These are phyloP conservation scores for Colletotrichum agaves DNA, from an alignment of 2,329 filamentous ascomycete species.

Conservation along the genomic window DNA sequence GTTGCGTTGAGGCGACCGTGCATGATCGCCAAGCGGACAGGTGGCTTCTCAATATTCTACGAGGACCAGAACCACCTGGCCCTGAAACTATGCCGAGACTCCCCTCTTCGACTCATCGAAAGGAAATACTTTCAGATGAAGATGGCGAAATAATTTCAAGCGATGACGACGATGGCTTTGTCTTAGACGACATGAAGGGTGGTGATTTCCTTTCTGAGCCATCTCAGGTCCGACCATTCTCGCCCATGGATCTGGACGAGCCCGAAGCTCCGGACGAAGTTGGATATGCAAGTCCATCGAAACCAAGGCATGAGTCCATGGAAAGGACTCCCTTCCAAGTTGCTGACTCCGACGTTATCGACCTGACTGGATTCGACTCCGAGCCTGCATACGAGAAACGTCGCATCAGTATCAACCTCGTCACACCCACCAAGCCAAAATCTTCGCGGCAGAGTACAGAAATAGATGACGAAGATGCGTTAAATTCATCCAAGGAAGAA, in stretches of 20 bases:
- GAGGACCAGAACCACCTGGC: slow-evolving; percentile 54
- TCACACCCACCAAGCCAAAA: slow-evolving; percentile 27
- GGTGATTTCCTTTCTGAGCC: not conserved
- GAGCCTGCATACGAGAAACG: slow-evolving; percentile 4
- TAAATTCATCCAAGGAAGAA: slow-evolving; percentile 9
- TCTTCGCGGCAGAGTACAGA: not conserved
- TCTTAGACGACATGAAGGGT: slow-evolving; percentile 51
- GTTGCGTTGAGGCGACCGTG: slow-evolving; percentile 72
- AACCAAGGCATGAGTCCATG: not conserved
- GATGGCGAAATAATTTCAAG: slow-evolving; percentile 64
- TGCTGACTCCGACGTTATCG: slow-evolving; percentile 17
- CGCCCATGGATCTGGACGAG: slow-evolving; percentile 27
- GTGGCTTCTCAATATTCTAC: slow-evolving; percentile 62
- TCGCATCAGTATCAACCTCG: slow-evolving; percentile 15
- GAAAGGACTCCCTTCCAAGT: not conserved
- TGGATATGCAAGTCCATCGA: not conserved
- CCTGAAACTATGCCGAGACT: slow-evolving; percentile 41
- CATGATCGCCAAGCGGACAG: slow-evolving; percentile 65
- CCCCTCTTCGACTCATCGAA: slow-evolving; percentile 43
- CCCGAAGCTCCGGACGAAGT: not conserved
- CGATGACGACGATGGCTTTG: slow-evolving; percentile 60
- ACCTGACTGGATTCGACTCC: slow-evolving; percentile 31
- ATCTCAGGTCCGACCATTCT: not conserved
- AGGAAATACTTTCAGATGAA: slow-evolving; percentile 42
- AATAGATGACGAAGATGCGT: not conserved